Evolutionary conservation across 768 basidiomycete genomes (phyloP).

Genomic region (Rhodocollybia butyracea): DNA sequence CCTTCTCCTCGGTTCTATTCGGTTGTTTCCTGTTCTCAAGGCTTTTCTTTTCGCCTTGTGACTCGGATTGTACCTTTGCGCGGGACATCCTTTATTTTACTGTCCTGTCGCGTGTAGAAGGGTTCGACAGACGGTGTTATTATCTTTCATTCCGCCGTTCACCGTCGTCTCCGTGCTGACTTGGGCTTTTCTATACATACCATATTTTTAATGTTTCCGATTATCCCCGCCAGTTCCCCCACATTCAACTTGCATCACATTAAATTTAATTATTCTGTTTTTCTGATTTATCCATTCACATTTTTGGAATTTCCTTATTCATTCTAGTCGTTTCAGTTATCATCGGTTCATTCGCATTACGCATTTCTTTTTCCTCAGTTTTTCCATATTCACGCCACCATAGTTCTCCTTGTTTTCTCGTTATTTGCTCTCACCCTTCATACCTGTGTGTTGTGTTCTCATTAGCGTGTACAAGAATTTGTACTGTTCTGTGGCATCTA

Average conservation of each 20-base stretch:
- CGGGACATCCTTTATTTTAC: neutral
- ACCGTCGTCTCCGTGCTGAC: neutral
- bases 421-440: conserved; percentile 6
- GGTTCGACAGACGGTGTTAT: neutral
- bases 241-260: neutral
- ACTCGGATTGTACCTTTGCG: conserved; percentile 1
- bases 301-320: neutral
- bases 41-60: neutral
- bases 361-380: neutral
- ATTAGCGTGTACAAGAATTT: no score
- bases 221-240: neutral
- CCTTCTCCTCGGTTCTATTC: neutral
- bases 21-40: neutral
- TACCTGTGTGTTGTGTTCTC: neutral
- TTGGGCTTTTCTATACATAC: neutral
- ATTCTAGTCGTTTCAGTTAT: neutral
- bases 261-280: no score
- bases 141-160: neutral
- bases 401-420: conserved; percentile 2
- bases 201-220: conserved; percentile 1
- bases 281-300: no score
- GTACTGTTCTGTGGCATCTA: neutral
- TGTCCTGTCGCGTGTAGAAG: neutral
- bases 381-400: conserved; percentile 7
- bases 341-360: neutral